These are phyloP conservation scores for Euryodendron excelsum DNA, from an alignment of 148 eudicot species.

Conservation along the genomic window DNA sequence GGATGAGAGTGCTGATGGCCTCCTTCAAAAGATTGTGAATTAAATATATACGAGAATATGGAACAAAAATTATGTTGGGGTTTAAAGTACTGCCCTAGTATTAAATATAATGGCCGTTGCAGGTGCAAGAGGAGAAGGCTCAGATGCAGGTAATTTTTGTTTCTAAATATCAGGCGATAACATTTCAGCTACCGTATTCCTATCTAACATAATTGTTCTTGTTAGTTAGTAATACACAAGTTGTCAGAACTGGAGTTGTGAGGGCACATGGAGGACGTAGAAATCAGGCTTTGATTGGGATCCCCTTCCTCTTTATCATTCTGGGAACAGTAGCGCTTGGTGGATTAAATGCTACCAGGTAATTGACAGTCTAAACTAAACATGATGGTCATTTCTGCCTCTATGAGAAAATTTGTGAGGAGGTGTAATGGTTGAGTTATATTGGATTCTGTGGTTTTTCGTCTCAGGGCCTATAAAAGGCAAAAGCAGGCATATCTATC, in stretches of 20 bases:
- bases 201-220: background rate
- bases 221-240: conserved; percentile 37
- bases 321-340: conserved; percentile 66
- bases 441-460: background rate
- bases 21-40: background rate
- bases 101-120: conserved; percentile 13
- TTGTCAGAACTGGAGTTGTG: conserved; percentile 62
- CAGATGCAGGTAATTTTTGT: conserved; percentile 37
- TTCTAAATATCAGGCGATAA: background rate
- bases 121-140: conserved; percentile 44
- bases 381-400: background rate
- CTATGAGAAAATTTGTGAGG: background rate
- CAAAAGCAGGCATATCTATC: conserved; percentile 55
- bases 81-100: conserved; percentile 6
- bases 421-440: background rate
- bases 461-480: conserved; percentile 61
- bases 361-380: background rate
- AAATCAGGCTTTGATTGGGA: conserved; percentile 41
- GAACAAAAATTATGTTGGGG: background rate
- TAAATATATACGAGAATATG: background rate
- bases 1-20: background rate
- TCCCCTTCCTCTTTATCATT: conserved; percentile 66
- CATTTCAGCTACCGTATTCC: background rate
- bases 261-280: conserved; percentile 45
- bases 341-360: conserved; percentile 66